Percentiles rank a stretch among this genome's conserved stretches.
phyloP scores from a whole-genome alignment of 2,329 filamentous ascomycete genomes.

The Aspergillus proliferans region DNA sequence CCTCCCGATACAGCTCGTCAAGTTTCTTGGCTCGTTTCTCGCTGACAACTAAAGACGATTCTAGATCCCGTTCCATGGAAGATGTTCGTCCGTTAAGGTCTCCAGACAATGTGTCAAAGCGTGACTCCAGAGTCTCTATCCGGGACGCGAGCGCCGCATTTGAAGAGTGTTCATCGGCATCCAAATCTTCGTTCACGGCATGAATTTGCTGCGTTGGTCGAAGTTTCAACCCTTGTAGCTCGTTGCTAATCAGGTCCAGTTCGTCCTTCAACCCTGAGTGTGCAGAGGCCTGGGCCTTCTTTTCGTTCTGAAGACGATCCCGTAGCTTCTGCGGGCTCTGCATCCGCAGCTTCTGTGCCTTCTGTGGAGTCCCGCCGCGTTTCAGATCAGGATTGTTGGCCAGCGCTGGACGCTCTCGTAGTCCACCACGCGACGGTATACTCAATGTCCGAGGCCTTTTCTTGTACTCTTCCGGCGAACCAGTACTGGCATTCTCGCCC shows the following conservation, averaged over 20 bases:
- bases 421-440: constrained; percentile 39
- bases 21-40: constrained; percentile 75
- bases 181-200: constrained; percentile 25
- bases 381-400: constrained; percentile 27
- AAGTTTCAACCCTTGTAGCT: constrained; percentile 54
- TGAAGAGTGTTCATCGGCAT: constrained; percentile 11
- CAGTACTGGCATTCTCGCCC: constrained; percentile 18
- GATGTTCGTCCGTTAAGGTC: constrained; percentile 58
- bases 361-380: constrained; percentile 50
- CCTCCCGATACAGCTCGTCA: constrained; percentile 82
- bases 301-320: constrained; percentile 78
- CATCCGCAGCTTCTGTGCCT: constrained; percentile 63
- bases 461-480: constrained; percentile 35
- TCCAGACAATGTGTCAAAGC: constrained; percentile 54
- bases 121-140: constrained; percentile 61
- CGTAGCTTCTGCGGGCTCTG: constrained; percentile 63
- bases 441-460: constrained; percentile 43
- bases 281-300: constrained; percentile 63
- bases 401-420: constrained; percentile 28
- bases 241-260: constrained; percentile 70
- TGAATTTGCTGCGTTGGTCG: constrained; percentile 24
- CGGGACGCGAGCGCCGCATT: constrained; percentile 38
- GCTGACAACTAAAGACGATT: constrained; percentile 63
- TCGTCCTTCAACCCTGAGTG: constrained; percentile 68
- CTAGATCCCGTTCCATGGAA: constrained; percentile 63